Base-by-base conservation (phyloP, 345 rosid genomes). In the Populus tremula region DNA sequence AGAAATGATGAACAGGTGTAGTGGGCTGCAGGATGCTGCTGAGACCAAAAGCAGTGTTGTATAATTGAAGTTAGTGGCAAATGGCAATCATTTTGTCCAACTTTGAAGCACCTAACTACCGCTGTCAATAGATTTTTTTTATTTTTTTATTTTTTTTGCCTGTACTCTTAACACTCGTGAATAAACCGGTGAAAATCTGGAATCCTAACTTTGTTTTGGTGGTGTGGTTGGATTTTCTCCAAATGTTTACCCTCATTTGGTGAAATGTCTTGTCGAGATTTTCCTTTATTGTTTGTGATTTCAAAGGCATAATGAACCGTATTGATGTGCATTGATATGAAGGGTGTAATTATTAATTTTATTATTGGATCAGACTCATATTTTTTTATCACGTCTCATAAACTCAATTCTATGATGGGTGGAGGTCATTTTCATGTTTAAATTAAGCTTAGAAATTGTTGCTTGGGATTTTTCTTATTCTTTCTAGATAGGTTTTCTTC, bases 31-130 rank as follows among this genome's bases (percentile, higher is more conserved):
- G 75, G 76, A 62, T 76, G 72, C 81, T 79, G 84, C 74, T 53
- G 75, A 75, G 74, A 74, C 76, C 77, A 72, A 84, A 85, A 80
- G 85, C 80, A 74, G 86, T 63, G 49, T 67, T 76, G 79, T 79
- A 85, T 85, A 74, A 84, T 84, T 87, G 80, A 85, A 74, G 84
- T 76, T 78, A 77, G 81, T 79, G 85, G 83, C 77, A 79, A 73
- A 16, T 53, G 75, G 59, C 84, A 80, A 84, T 86, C 78, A 86
- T 81, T 73, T 76, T 70, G 71, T 76, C 76, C 86, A 79, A 67
- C 77, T 77, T 45, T 77, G 72, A 77, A 79, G 75, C 82, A 72
- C 82, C 84, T 39, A 80, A 70, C 85, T 5, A 74, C 85, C 82
- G 18, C 1, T 81, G 78, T 72, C 78, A 45, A 27, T 7, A 21